Conservation (phyloP, 2,329 filamentous ascomycete genomes). For the Trichoderma oligosporum region DNA sequence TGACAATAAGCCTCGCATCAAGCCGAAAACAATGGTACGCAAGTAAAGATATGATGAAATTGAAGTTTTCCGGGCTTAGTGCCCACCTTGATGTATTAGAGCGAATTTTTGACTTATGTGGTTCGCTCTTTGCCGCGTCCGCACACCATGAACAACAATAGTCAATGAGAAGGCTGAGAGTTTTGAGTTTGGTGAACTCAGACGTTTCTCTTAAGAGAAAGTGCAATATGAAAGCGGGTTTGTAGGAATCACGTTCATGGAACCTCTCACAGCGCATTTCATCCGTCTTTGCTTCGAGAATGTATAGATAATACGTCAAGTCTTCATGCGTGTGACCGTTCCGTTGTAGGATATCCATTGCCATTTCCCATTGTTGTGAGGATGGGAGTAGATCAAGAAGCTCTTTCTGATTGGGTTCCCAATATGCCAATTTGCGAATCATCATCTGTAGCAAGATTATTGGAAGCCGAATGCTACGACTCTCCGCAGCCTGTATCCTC, state of each 20-base stretch:
- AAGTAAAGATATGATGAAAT: slow-evolving; percentile 27
- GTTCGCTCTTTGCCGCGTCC: neutral
- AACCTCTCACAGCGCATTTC: slow-evolving; percentile 33
- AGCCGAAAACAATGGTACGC: slow-evolving; percentile 32
- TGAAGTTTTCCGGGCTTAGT: slow-evolving; percentile 25
- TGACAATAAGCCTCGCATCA: slow-evolving; percentile 34
- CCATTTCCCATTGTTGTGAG: slow-evolving; percentile 24
- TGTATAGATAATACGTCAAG: slow-evolving; percentile 29
- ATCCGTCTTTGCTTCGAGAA: slow-evolving; percentile 31
- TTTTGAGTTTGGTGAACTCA: slow-evolving; percentile 25
- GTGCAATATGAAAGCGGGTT: slow-evolving; percentile 31
- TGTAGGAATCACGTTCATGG: slow-evolving; percentile 25
- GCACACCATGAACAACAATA: slow-evolving; percentile 25
- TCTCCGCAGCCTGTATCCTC: slow-evolving; percentile 24
- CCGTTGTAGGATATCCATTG: slow-evolving; percentile 22
- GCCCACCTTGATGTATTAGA: slow-evolving; percentile 4
- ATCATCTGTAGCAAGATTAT: slow-evolving; percentile 34
- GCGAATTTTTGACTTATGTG: neutral
- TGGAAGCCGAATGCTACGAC: slow-evolving; percentile 29
- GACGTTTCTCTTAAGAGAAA: slow-evolving; percentile 31
- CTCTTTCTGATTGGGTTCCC: slow-evolving; percentile 19
- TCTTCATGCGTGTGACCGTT: slow-evolving; percentile 25
- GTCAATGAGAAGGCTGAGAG: slow-evolving; percentile 28
- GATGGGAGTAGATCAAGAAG: slow-evolving; percentile 28
- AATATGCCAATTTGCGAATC: slow-evolving; percentile 26